Base-by-base conservation (phyloP, 495 filamentous ascomycete genomes). In the Niebla homalea region DNA sequence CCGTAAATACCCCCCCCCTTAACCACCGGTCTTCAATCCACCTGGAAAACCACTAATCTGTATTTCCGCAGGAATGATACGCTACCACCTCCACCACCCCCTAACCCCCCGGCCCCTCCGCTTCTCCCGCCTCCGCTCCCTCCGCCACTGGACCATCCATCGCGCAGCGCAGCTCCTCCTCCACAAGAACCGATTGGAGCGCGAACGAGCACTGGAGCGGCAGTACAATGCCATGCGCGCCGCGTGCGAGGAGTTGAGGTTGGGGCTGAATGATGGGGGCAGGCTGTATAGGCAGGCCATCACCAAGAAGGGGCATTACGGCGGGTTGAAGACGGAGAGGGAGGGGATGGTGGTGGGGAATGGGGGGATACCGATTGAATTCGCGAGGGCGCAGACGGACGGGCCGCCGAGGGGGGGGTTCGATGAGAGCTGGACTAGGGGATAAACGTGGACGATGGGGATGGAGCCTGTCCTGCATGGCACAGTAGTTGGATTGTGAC, bases 71-170 rank as follows among this genome's bases (percentile, higher is more conserved):
- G 80, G 72, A 20, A 50, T 76, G 18, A 84, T 84, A 61, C 75
- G 77, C 59, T 83, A 83, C 67, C 75, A 78, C 66, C 77, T 84
- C 51, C 53, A 65, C 48, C 80, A 85, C 64, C 76, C 78, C 35
- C 64, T 72, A 41, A 81, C 76, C 21, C 86, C 86, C 0, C 80
- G 85, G 2, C 88, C 89, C 2, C 76, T 96, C 55, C 79, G 85
- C 53, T 83, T 94, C 75, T 85, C 79, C 22, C 87, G 89, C 55
- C 84, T 83, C 70, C 84, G 92, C 48, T 76, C 78, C 69, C 82
- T 97, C 56, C 85, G 92, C 21, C 92, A 99, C 72, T 99, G 93
- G 92, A 95, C 92, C 46, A 97, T 99, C 71, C 89, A 97, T 70
- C 88, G 92, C 57, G 92, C 89, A 19, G 96, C 87, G 84, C 71